These are phyloP conservation scores for Aspergillus egyptiacus DNA, from an alignment of 495 filamentous ascomycete genomes.

Conservation along the genomic window DNA sequence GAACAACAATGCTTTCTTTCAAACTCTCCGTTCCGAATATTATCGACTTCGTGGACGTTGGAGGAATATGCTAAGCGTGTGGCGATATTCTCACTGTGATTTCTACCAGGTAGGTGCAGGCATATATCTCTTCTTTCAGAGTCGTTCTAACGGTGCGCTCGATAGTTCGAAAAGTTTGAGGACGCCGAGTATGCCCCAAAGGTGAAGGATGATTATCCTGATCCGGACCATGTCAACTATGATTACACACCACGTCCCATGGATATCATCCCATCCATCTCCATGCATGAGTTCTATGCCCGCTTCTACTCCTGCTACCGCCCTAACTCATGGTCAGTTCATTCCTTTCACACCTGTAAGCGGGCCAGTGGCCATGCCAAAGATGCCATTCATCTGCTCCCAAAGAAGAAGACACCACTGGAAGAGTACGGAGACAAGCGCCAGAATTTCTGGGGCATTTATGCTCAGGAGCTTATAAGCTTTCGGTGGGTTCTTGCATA, in stretches of 20 bases:
- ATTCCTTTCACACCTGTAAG: constrained; percentile 9
- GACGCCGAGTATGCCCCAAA: background rate
- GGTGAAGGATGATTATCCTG: background rate
- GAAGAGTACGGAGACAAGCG: constrained; percentile 8
- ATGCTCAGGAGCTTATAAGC: constrained; percentile 12
- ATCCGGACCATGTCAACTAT: background rate
- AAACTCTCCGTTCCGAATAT: background rate
- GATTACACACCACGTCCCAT: constrained; percentile 3
- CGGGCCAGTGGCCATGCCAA: background rate
- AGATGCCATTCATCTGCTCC: background rate
- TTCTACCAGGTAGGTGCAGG: background rate
- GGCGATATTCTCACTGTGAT: constrained; percentile 1
- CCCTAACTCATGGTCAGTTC: constrained; percentile 4
- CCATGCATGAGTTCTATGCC: constrained; percentile 20
- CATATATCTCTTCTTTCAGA: background rate
- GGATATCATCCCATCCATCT: constrained; percentile 18
- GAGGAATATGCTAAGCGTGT: background rate
- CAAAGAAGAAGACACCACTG: background rate
- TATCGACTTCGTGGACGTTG: background rate
- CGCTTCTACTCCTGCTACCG: constrained; percentile 22
- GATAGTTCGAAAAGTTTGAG: background rate
- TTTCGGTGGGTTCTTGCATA: constrained; percentile 13
- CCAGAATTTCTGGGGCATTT: constrained; percentile 14
- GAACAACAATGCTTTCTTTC: background rate
- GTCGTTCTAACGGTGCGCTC: background rate